phyloP scores from a whole-genome alignment of 345 rosid genomes.

The Citrus australasica region DNA sequence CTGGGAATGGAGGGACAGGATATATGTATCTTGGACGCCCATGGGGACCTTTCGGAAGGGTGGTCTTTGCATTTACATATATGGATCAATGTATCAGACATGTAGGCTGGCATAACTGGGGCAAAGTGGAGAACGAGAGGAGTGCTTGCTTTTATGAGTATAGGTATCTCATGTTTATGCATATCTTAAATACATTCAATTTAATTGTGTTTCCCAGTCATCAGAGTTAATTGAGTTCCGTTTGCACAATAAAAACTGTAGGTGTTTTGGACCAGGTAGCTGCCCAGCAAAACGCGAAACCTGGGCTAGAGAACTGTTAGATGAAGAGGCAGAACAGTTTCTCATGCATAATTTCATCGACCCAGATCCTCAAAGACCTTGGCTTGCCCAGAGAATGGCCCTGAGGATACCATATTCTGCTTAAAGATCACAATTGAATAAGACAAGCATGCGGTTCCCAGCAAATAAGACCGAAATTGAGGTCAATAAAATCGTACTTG shows the following conservation, averaged over 20 bases:
- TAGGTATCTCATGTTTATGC: conserved; percentile 39
- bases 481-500: neutral
- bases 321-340: conserved; percentile 85
- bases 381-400: conserved; percentile 85
- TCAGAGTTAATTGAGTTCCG: neutral
- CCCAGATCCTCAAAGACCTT: conserved; percentile 68
- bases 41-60: conserved; percentile 97
- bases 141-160: conserved; percentile 95
- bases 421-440: conserved; percentile 15
- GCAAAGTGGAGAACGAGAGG: conserved; percentile 86
- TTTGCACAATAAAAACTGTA: conserved; percentile 21
- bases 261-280: conserved; percentile 89
- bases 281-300: conserved; percentile 64
- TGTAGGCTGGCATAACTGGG: conserved; percentile 92
- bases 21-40: conserved; percentile 82
- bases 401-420: conserved; percentile 68
- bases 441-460: neutral
- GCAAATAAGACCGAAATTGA: neutral
- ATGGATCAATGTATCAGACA: conserved; percentile 76
- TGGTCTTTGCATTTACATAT: conserved; percentile 71
- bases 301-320: conserved; percentile 86
- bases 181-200: neutral
- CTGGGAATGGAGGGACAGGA: conserved; percentile 71
- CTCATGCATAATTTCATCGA: conserved; percentile 72
- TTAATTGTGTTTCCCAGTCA: neutral